Evolutionary conservation across 1,139 yeast genomes (phyloP), one percentile per base, ranked within the genome.

Genomic region (Sugiyamaella neomexicana): DNA sequence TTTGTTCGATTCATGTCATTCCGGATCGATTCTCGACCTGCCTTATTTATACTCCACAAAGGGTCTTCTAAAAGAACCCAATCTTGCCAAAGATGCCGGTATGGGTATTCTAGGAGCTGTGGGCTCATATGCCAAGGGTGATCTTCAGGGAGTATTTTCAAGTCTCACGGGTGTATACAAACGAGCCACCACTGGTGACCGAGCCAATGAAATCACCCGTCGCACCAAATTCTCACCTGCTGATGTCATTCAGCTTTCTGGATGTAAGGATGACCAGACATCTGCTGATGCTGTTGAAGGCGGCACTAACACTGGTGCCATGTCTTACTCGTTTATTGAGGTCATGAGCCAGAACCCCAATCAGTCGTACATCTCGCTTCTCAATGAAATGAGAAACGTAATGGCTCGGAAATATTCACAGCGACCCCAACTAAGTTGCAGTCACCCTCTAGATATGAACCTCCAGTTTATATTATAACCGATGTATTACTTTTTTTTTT

Each of bases 11-110:
- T 86, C 95, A 17, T 91, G 98, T 69, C 98, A 91, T 68, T 88
- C 96, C 1, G 98, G 97, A 29, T 85, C 97, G 2, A 95, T 84
- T 0, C 73, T 91, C 65, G 98, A 91, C 70, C 75, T 91, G 61
- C 98, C 98, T 1, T 91, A 84, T 66, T 82, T 85, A 50, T 91
- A 91, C 72, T 84, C 95, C 15, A 93, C 98, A 12, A 88, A 89
- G 67, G 98, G 98, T 54, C 83, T 89, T 4, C 75, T 91, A 52
- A 91, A 91, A 73, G 96, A 90, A 71, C 96, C 96, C 42, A 89
- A 85, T 70, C 74, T 90, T 63, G 82, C 85, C 75, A 87, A 89
- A 68, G 96, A 89, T 62, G 89, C 91, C 4, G 95, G 96, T 12
- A 73, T 76, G 52, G 95, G 88, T 46, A 85, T 95, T 2, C 69